Evolutionary conservation across 371 early-diverging fungal species (phyloP).

Genomic region (Zopfochytrium polystomum): DNA sequence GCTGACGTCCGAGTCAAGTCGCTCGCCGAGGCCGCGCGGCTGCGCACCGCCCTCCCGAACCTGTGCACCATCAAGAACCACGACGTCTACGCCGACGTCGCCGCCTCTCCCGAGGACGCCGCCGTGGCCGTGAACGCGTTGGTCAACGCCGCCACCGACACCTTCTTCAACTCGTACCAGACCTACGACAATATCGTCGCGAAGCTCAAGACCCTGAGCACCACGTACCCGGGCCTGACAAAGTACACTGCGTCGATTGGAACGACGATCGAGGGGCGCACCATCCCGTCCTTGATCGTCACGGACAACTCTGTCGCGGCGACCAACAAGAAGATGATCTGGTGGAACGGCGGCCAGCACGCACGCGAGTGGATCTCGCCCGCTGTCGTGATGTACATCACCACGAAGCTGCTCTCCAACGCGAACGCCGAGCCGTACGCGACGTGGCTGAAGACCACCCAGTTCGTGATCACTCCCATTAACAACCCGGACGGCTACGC

Average conservation of each 20-base stretch:
- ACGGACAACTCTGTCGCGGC: conserved; percentile 11
- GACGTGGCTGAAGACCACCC: conserved; percentile 14
- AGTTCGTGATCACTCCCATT: conserved; percentile 38
- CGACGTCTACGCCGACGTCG: background rate
- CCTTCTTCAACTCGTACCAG: conserved; percentile 19
- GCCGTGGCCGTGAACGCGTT: background rate
- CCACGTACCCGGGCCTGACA: background rate
- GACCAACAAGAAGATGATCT: conserved; percentile 14
- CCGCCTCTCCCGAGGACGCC: background rate
- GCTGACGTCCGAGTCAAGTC: conserved; percentile 8
- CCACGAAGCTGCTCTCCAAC: conserved; percentile 20
- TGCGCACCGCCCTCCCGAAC: background rate
- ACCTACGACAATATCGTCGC: conserved; percentile 12
- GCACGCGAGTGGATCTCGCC: conserved; percentile 42
- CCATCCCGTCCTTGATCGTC: conserved; percentile 19
- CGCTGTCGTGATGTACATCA: conserved; percentile 26
- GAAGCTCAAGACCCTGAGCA: conserved; percentile 1
- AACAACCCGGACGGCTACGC: conserved; percentile 41
- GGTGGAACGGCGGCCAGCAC: conserved; percentile 31
- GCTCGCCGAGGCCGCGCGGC: background rate
- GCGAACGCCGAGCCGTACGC: conserved; percentile 11
- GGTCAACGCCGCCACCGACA: background rate
- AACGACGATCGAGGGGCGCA: background rate
- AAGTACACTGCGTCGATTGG: background rate
- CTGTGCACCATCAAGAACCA: background rate